These are phyloP conservation scores for Larix kaempferi DNA, from an alignment of 75 land plant species.

Conservation along the genomic window DNA sequence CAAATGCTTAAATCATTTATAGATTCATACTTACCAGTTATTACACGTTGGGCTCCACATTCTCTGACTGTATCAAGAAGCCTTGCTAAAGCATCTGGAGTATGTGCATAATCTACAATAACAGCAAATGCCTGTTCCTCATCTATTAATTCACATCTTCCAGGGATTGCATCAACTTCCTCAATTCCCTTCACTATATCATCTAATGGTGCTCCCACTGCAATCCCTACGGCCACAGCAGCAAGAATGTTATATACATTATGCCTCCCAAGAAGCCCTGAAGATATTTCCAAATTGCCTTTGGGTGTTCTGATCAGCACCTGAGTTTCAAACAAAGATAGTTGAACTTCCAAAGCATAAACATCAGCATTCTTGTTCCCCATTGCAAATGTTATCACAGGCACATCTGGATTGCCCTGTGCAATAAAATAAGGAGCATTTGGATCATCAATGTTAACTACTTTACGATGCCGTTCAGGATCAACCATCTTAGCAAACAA, in stretches of 20 bases:
- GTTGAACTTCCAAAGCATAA: slow-evolving; percentile 57
- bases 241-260: slow-evolving; percentile 81
- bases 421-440: slow-evolving; percentile 58
- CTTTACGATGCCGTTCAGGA: slow-evolving; percentile 70
- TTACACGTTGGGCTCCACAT: slow-evolving; percentile 72
- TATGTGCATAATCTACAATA: slow-evolving; percentile 88
- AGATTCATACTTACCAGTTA: slow-evolving; percentile 62
- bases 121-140: slow-evolving; percentile 99
- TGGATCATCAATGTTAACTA: slow-evolving; percentile 81
- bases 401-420: slow-evolving; percentile 77
- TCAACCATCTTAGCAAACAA: slow-evolving; percentile 72
- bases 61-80: slow-evolving; percentile 89
- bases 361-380: slow-evolving; percentile 82
- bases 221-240: slow-evolving; percentile 83
- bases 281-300: slow-evolving; percentile 80
- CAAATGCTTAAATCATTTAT: not conserved
- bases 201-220: slow-evolving; percentile 80
- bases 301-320: slow-evolving; percentile 70
- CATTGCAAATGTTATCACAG: slow-evolving; percentile 77
- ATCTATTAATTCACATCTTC: slow-evolving; percentile 90
- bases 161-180: slow-evolving; percentile 91
- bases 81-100: slow-evolving; percentile 86
- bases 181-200: slow-evolving; percentile 85
- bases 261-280: slow-evolving; percentile 82
- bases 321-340: slow-evolving; percentile 80